Evolutionary conservation across 495 filamentous ascomycete genomes (phyloP), one percentile per base, ranked within the genome.

Genomic region (Rhypophila decipiens): DNA sequence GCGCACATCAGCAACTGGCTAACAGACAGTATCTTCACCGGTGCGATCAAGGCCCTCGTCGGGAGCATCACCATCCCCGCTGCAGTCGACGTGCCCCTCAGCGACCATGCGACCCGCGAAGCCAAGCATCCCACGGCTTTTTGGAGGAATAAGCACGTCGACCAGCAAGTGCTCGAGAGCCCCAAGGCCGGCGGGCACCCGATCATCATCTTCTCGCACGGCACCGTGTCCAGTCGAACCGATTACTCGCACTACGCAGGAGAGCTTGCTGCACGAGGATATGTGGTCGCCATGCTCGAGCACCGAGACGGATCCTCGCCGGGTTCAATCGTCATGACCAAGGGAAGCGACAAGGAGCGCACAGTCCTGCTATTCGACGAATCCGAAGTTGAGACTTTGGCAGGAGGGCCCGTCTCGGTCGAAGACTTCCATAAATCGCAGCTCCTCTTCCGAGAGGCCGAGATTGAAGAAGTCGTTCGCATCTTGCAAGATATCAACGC

Each of bases 301-400:
- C 76, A 79, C 46, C 53, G 76, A 39, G 76, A 79, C 43, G 76
- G 76, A 5, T 76, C 71, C 44, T 67, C 71, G 5, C 75, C 76
- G 5, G 74, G 71, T 4, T 65, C 66, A 2, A 46, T 69, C 24
- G 56, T 78, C 47, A 64, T 59, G 53, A 50, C 39, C 22, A 27
- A 49, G 2, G 64, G 65, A 13, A 47, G 59, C 12, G 42, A 39
- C 13, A 49, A 63, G 37, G 49, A 50, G 40, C 53, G 50, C 1
- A n/a, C n/a, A n/a, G 50, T 51, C 21, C 39, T 69, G 1, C 42
- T 59, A 19, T 70, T 70, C 39, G 50, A 53, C 44, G 48, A 49
- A 2, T 38, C 51, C 1, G 64, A 63, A 13, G 60, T 70, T 2
- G 55, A 63, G 31, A 50, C 60, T 1, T 10, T 33, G 1, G 47